Base-by-base conservation (phyloP, 148 eudicot species). In the Cornus kousa region DNA sequence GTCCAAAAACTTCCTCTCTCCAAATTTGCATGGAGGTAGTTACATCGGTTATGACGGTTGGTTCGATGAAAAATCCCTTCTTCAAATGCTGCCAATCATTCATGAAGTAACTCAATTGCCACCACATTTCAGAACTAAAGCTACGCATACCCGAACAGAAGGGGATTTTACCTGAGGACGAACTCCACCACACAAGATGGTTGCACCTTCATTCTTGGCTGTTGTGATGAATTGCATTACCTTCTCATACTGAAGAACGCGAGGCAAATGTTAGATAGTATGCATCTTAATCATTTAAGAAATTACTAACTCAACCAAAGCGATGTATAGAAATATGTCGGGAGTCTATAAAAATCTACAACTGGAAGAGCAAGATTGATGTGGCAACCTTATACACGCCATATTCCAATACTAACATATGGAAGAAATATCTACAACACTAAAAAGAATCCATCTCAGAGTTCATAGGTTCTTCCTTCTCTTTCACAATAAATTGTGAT, bases 1-100 rank as follows among this genome's bases (percentile, higher is more conserved):
- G 99, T 78, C 99, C 98, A 74, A 97, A 97, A 55, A 97, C 97
- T 87, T 97, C 99, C 82, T 97, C 99, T 78, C 88, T 94, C 99
- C 98, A 97, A 75, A 97, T 94, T 94, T 97, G 98, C 99, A 97
- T 97, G 79, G 92, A 87, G 28, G 95, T 91, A 71, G 91, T 87
- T 22, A 97, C 93, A 69, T 91, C 91, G 77, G 83, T 88, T 82
- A 97, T 87, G 17, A 97, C 86, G 40, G 98, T 84, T 74, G 99
- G 99, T 84, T 92, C 89, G 48, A 94, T 50, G 57, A 82, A 97
- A 83, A 83, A 94, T 19, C 99, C 99, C 82, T 85, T 90, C 78
- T 87, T 85, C 79, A 97, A 74, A 88, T 92, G 92, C 98, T 96
- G 94, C 76, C 76, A 80, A 17, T 74, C 3, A 60, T 70, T 71